These are phyloP conservation scores for Zychaea mexicana DNA, from an alignment of 371 early-diverging fungal genomes.

Conservation along the genomic window DNA sequence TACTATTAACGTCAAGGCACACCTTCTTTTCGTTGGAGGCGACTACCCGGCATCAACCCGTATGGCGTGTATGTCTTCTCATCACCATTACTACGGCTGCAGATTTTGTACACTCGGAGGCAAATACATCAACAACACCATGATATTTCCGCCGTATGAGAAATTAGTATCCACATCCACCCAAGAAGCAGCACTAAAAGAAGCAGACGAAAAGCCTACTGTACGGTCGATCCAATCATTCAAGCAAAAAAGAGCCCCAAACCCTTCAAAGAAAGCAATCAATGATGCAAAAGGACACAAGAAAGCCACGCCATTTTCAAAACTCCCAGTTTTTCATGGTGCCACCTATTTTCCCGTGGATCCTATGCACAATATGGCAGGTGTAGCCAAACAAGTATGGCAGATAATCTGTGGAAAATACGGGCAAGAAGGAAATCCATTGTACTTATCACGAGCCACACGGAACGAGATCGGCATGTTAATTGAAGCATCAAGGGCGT, in stretches of 20 bases:
- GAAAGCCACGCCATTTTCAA: neutral
- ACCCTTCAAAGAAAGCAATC: neutral
- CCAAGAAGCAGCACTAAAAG: neutral
- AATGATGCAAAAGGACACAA: neutral
- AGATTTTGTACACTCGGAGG: constrained; percentile 1
- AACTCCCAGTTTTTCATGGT: neutral
- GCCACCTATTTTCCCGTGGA: neutral
- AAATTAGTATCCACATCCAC: neutral
- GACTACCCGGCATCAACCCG: neutral
- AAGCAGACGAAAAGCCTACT: neutral
- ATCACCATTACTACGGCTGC: neutral
- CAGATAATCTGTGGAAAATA: neutral
- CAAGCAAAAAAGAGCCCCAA: neutral
- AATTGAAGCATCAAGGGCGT: neutral
- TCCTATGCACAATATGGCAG: neutral
- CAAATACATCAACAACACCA: neutral
- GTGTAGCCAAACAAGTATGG: neutral
- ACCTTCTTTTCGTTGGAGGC: neutral
- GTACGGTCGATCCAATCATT: too few relatives aligned
- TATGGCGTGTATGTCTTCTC: neutral
- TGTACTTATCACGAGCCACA: neutral
- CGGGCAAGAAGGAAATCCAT: neutral
- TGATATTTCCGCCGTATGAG: neutral
- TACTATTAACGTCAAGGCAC: neutral
- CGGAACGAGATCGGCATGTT: neutral